Conservation (phyloP, 495 filamentous ascomycete species). For the Emericellopsis terricola region DNA sequence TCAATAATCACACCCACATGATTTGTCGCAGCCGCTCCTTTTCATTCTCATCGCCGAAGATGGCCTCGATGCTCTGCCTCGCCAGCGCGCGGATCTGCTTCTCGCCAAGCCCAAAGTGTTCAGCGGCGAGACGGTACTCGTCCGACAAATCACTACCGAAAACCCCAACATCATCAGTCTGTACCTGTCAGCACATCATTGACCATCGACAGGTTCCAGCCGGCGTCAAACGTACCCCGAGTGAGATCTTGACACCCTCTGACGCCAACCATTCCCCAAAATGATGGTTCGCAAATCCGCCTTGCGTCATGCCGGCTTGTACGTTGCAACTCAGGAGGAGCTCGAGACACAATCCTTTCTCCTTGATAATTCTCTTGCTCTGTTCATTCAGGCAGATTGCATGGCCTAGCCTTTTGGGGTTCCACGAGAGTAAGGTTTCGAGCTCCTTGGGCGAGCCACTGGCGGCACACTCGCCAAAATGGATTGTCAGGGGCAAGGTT, state of each 20-base stretch:
- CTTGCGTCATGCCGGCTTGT: constrained; percentile 49
- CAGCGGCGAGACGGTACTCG: constrained; percentile 55
- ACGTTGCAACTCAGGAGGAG: constrained; percentile 72
- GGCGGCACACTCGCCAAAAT: constrained; percentile 53
- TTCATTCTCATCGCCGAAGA: constrained; percentile 46
- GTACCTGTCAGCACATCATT: not conserved
- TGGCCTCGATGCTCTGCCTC: constrained; percentile 35
- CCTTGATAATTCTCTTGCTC: constrained; percentile 35
- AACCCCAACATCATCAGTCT: constrained; percentile 82
- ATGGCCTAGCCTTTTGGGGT: constrained; percentile 59
- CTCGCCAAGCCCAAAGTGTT: constrained; percentile 45
- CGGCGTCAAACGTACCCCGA: constrained; percentile 42
- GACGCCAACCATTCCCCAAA: constrained; percentile 40
- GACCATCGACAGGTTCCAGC: no score
- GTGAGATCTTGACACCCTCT: constrained; percentile 30
- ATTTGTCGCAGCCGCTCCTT: constrained; percentile 31
- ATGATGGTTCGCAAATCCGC: constrained; percentile 52
- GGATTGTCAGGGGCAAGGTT: constrained; percentile 47
- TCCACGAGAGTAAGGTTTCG: constrained; percentile 37
- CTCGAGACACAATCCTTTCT: constrained; percentile 40
- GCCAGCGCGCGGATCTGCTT: constrained; percentile 38
- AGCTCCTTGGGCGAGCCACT: constrained; percentile 40
- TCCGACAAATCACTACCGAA: constrained; percentile 66
- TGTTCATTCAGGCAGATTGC: constrained; percentile 52
- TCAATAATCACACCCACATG: not conserved